Percentiles rank a stretch among this genome's conserved stretches.
Conservation (phyloP, 352 stramenopile species). For the Phytophthora vignae region DNA sequence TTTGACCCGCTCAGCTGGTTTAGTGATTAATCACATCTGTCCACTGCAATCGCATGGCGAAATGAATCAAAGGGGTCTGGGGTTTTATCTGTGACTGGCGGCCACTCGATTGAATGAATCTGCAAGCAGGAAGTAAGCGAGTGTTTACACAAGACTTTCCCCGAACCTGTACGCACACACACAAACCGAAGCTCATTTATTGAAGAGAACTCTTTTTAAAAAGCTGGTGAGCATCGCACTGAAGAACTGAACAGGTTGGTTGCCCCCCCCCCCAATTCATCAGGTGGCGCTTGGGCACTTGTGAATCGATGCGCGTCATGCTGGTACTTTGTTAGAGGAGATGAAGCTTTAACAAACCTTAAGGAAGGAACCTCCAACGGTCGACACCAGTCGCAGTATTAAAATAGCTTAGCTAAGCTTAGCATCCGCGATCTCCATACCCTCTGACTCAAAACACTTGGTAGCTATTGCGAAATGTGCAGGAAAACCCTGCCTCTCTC, state of each 20-base stretch:
- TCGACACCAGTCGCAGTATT: neutral
- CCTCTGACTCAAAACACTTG: neutral
- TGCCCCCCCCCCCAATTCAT: too few relatives aligned
- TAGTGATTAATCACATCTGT: neutral
- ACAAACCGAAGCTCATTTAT: too few relatives aligned
- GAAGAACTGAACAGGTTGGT: too few relatives aligned
- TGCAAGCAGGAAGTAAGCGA: neutral
- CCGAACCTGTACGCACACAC: too few relatives aligned
- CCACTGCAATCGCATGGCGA: neutral
- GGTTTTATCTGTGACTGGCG: neutral
- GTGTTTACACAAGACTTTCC: neutral
- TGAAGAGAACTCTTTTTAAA: too few relatives aligned
- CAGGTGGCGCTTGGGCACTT: too few relatives aligned
- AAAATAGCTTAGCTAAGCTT: too few relatives aligned
- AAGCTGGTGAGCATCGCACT: too few relatives aligned
- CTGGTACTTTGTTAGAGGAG: neutral
- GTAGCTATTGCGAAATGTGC: neutral
- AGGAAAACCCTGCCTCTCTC: too few relatives aligned
- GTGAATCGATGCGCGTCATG: neutral
- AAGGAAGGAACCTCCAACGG: neutral
- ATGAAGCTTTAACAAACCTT: neutral
- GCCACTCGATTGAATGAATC: neutral
- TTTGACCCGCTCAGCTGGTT: neutral
- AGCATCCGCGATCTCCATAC: neutral
- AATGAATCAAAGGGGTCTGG: conserved; percentile 6